Evolutionary conservation across 73 alveolate species (phyloP), one percentile per base, ranked within the genome.

Genomic region (Stentor roeselii): DNA sequence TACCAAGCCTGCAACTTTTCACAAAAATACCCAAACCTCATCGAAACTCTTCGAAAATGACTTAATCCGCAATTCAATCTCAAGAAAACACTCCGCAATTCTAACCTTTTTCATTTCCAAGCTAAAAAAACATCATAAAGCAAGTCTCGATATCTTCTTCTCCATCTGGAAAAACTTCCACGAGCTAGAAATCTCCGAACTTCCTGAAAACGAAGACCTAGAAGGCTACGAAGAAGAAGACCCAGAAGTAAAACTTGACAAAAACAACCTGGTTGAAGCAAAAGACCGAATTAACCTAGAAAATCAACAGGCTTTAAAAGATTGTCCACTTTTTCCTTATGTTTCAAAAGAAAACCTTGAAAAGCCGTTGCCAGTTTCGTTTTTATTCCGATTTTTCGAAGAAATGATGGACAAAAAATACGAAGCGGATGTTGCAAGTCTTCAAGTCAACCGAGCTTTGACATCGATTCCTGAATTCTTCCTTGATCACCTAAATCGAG

Each of bases 321-420:
- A 67, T 27, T 27, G 34, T 32, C 80, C 80, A 27, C 34, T 67
- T 27, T 21, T 67, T 15, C 11, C 37, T 21, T 67, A 67, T 67
- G 11, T 11, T 67, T 21, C 15, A 1, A 67, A 32, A 2, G 41
- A 32, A 34, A 67, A 27, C 11, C 35, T n/a, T 21, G 84, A 76
- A 34, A 76, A 34, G 21, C 41, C 60, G 14, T 36, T 76, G 84
- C n/a, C 84, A 39, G 1, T 76, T 35, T 21, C 15, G 39, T 27
- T 14, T 37, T 31, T 76, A 14, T 76, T 76, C 67, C 32, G 74
- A 35, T 76, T 76, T 39, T 76, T 76, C 39, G 84, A 76, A 76
- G 84, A 76, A 76, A 76, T 76, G 60, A 15, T 76, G 78, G 84
- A 76, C 39, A 76, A 41, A 39, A 76, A 76, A 76, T 37, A 37